Base-by-base conservation (phyloP, 768 basidiomycete genomes). In the Mycena olivaceomarginata region DNA sequence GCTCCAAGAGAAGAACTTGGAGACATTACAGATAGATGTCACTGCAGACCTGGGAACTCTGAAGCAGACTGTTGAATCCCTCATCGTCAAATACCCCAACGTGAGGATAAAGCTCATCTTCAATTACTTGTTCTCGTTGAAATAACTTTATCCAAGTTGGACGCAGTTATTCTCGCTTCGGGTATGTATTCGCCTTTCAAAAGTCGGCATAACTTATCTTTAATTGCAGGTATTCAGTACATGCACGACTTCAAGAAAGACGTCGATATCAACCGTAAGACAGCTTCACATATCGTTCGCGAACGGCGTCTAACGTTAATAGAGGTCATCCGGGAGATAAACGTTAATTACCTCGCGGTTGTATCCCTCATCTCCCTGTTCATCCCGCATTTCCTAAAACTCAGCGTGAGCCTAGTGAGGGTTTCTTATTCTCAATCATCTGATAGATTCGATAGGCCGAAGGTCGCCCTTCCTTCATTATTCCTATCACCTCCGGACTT, bases 401-500 rank as follows among this genome's bases (percentile, higher is more conserved):
- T 91, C n/a, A 87, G 88, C 59, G 92, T 93, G 77, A 72, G 87
- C 81, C 15, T 45, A 5, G 65, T 40, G 62, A 25, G 48, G 5
- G 3, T 22, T 45, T 22, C 64, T n/a, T 57, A 43, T 12, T 18
- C 31, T 51, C 31, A 60, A 9, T 56, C n/a, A 20, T 56, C 40
- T 22, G 37, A 48, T 57, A 43, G 56, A 69, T 46, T 63, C 15
- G 59, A 5, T 67, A 92, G 91, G 84, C 84, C 16, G 80, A 88
- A 82, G 89, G 88, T 10, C 88, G 85, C 10, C 89, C 88, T 10
- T 88, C 87, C 39, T 90, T 90, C 81, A 85, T 93, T 45, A 82
- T 90, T 25, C 86, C 90, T 2, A 87, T 93, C 60, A 89, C 92
- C 0, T 92, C 92, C 7, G 90, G 86, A 15, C 84, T 93, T n/a